Evolutionary conservation across 2,329 filamentous ascomycete genomes (phyloP).

Genomic region (Stachybotrys chartarum): DNA sequence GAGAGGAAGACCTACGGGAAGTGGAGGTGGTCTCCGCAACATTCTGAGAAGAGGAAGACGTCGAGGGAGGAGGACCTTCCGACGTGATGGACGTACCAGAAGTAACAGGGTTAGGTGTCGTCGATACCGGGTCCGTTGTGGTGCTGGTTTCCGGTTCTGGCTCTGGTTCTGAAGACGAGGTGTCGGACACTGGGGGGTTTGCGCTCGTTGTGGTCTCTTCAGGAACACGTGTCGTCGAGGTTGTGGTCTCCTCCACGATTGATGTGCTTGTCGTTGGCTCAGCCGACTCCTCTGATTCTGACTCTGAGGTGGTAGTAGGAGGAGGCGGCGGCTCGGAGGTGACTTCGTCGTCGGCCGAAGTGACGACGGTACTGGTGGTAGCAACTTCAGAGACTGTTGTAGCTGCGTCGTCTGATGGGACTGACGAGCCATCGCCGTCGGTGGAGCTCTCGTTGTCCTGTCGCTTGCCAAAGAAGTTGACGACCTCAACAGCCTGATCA

Average conservation of each 20-base stretch:
- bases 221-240: background rate
- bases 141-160: slow-evolving; percentile 6
- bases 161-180: slow-evolving; percentile 4
- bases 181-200: slow-evolving; percentile 7
- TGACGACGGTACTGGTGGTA: background rate
- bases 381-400: background rate
- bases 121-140: slow-evolving; percentile 5
- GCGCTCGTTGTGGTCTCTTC: slow-evolving; percentile 1
- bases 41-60: slow-evolving; percentile 18
- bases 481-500: background rate
- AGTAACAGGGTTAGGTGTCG: slow-evolving; percentile 5
- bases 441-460: background rate
- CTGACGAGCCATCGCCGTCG: background rate
- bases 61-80: slow-evolving; percentile 19
- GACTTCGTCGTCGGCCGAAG: background rate
- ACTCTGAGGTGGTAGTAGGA: background rate
- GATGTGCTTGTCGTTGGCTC: background rate
- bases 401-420: background rate
- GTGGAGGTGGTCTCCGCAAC: slow-evolving; percentile 15
- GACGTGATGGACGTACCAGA: slow-evolving; percentile 18
- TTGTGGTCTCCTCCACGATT: background rate
- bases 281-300: background rate
- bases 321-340: background rate
- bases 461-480: background rate
- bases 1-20: slow-evolving; percentile 13